A percentile compares a stretch with the other conserved stretches of the same genome.
phyloP scores from a whole-genome alignment of 805 yeast genomes.

The Saccharomycopsis malanga region DNA sequence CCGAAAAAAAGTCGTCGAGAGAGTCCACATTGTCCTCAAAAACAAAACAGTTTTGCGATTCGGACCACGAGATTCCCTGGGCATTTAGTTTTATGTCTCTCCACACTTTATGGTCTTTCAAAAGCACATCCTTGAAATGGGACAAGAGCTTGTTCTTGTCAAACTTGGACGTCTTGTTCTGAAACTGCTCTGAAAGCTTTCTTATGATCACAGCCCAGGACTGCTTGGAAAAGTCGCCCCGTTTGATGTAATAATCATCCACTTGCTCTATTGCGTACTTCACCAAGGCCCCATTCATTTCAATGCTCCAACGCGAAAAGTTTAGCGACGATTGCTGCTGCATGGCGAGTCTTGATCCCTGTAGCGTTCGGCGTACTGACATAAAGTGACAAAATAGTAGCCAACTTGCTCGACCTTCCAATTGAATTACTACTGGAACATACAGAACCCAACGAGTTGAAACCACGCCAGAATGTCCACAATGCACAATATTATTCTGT shows the following conservation, averaged over 20 bases:
- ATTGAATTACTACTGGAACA: no score
- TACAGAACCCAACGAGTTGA: no score
- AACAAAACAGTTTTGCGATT: constrained; percentile 6
- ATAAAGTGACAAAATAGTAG: no score
- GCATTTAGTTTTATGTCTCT: constrained; percentile 15
- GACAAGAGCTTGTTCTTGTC: constrained; percentile 10
- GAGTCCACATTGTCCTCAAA: constrained; percentile 4
- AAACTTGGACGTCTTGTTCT: constrained; percentile 10
- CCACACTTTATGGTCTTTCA: constrained; percentile 18
- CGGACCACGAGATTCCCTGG: constrained; percentile 14
- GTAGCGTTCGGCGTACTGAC: no score
- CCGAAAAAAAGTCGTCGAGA: constrained; percentile 9
- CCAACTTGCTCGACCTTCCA: no score
- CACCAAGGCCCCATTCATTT: constrained; percentile 15
- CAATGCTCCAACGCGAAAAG: constrained; percentile 16
- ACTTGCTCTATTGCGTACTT: constrained; percentile 15
- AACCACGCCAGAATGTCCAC: no score
- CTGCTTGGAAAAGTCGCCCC: constrained; percentile 11
- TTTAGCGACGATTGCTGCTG: constrained; percentile 1
- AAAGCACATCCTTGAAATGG: constrained; percentile 14
- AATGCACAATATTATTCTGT: no score
- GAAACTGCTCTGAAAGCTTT: constrained; percentile 6
- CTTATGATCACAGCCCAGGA: constrained; percentile 8
- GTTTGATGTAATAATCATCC: constrained; percentile 8
- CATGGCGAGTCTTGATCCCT: no score